Percentiles rank a stretch among this genome's conserved stretches.
phyloP scores from a whole-genome alignment of 2,329 filamentous ascomycete species.

The Passalora sequoiae region DNA sequence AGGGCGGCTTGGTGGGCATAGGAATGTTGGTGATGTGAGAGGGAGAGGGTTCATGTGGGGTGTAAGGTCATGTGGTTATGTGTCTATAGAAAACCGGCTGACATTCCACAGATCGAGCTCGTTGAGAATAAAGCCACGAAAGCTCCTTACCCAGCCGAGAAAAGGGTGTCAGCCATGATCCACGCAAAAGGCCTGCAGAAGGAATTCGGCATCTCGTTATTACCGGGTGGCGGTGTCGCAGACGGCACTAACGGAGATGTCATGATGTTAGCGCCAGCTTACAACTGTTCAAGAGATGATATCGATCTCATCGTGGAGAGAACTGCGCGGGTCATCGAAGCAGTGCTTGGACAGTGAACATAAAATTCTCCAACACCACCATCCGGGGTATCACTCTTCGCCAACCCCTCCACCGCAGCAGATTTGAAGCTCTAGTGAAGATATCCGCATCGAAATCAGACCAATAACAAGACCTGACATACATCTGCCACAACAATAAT shows the following conservation, averaged over 20 bases:
- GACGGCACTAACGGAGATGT: conserved; percentile 54
- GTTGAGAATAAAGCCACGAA: conserved; percentile 51
- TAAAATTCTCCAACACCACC: no score
- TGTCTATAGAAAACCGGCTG: conserved; percentile 33
- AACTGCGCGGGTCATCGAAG: conserved; percentile 47
- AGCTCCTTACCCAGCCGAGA: conserved; percentile 44
- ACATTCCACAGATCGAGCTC: conserved; percentile 47
- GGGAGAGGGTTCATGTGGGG: conserved; percentile 53
- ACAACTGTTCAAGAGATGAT: conserved; percentile 54
- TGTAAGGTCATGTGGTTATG: conserved; percentile 8
- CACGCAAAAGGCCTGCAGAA: conserved; percentile 35
- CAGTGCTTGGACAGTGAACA: conserved; percentile 41
- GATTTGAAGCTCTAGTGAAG: no score
- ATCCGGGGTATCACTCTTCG: no score
- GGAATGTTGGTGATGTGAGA: conserved; percentile 55
- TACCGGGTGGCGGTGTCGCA: conserved; percentile 56
- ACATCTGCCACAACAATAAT: no score
- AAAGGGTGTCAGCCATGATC: conserved; percentile 43
- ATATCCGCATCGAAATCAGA: no score
- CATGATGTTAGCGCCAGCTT: conserved; percentile 62
- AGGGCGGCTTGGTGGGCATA: conserved; percentile 38
- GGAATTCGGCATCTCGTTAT: conserved; percentile 50
- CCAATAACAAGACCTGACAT: no score
- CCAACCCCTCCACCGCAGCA: no score
- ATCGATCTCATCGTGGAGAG: conserved; percentile 51